Evolutionary conservation across 345 rosid species (phyloP).

Genomic region (Linum lewisii): DNA sequence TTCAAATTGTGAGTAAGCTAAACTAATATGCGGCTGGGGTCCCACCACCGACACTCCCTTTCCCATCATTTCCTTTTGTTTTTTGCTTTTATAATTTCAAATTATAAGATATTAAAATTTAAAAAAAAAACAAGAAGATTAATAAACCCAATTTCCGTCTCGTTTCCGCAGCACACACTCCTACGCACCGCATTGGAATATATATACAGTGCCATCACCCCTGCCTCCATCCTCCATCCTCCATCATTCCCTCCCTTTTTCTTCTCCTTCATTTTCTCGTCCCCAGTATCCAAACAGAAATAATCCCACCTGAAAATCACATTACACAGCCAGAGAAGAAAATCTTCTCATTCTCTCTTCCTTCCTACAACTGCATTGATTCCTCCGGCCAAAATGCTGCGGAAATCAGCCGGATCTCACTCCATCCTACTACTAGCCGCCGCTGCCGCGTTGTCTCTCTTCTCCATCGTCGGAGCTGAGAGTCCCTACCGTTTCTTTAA

Average conservation of each 20-base stretch:
- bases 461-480: conserved; percentile 31
- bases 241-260: too few species aligned
- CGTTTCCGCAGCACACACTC: neutral
- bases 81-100: neutral
- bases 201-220: neutral
- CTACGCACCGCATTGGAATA: neutral
- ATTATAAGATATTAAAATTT: too few species aligned
- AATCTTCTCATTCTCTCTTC: neutral
- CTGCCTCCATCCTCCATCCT: neutral
- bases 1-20: too few species aligned
- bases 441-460: neutral
- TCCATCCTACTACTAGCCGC: neutral
- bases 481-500: conserved; percentile 62
- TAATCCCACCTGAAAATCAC: too few species aligned
- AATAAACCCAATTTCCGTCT: neutral
- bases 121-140: neutral
- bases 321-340: neutral
- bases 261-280: neutral
- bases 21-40: neutral
- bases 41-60: neutral
- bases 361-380: neutral
- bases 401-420: neutral
- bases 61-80: neutral
- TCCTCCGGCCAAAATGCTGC: neutral
- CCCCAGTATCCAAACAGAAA: neutral